Percentiles rank a stretch among this genome's conserved stretches.
These are phyloP conservation scores for Cytospora leucostoma DNA, from an alignment of 2,329 filamentous ascomycete species.

Conservation along the genomic window DNA sequence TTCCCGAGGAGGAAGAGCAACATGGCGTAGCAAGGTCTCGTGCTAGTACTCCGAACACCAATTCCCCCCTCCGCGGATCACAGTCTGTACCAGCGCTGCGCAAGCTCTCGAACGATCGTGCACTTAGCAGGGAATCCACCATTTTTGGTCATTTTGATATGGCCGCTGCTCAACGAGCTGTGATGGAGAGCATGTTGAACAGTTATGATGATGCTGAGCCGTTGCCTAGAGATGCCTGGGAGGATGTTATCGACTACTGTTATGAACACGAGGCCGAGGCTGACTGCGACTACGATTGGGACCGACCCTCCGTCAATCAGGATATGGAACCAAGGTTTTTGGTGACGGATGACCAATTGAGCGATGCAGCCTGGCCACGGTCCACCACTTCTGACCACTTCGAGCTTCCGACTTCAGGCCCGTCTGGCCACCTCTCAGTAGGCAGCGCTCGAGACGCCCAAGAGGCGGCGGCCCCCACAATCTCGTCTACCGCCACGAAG, in stretches of 20 bases:
- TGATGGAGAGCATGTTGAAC: slow-evolving; percentile 34
- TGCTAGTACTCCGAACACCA: slow-evolving; percentile 49
- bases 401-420: slow-evolving; percentile 52
- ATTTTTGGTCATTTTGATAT: slow-evolving; percentile 51
- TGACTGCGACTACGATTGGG: slow-evolving; percentile 67
- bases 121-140: slow-evolving; percentile 52
- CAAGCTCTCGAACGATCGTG: slow-evolving; percentile 33
- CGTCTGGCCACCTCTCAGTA: slow-evolving; percentile 42
- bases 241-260: slow-evolving; percentile 70
- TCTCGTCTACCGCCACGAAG: slow-evolving; percentile 37
- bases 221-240: slow-evolving; percentile 57
- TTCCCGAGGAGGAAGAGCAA: slow-evolving; percentile 65
- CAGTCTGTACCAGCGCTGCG: slow-evolving; percentile 51
- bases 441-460: slow-evolving; percentile 36
- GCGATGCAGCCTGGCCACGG: slow-evolving; percentile 9
- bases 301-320: slow-evolving; percentile 56
- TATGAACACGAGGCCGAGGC: slow-evolving; percentile 70
- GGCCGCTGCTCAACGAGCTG: slow-evolving; percentile 39
- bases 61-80: slow-evolving; percentile 55
- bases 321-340: slow-evolving; percentile 34
- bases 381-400: slow-evolving; percentile 34
- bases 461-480: slow-evolving; percentile 50
- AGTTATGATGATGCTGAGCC: slow-evolving; percentile 34
- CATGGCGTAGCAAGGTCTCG: slow-evolving; percentile 43
- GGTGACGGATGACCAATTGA: slow-evolving; percentile 29